Percentiles rank a stretch among this genome's conserved stretches.
Evolutionary conservation across 768 basidiomycete species (phyloP).

Genomic region (Zangia roseola): DNA sequence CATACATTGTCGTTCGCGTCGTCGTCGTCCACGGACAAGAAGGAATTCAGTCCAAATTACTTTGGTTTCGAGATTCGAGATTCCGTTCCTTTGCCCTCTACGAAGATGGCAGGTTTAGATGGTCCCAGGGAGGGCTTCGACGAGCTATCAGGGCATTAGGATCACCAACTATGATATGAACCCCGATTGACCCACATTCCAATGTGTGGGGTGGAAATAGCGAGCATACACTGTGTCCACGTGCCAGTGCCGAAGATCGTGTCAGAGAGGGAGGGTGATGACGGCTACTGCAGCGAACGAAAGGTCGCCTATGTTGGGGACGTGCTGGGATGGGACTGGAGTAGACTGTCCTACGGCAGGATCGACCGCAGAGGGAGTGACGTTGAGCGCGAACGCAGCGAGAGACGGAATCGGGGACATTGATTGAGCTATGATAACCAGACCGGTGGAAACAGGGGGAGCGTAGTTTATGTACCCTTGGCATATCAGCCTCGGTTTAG

Average conservation of each 20-base stretch:
- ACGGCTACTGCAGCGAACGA: too few relatives aligned
- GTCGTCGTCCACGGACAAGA: conserved; percentile 11
- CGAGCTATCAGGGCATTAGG: conserved; percentile 6
- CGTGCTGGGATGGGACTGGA: too few relatives aligned
- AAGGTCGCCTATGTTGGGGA: too few relatives aligned
- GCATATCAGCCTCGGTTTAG: conserved; percentile 5
- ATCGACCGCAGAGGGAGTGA: too few relatives aligned
- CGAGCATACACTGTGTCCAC: conserved; percentile 22
- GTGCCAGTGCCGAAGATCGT: not conserved
- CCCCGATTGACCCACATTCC: conserved; percentile 13
- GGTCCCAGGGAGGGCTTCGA: conserved; percentile 20
- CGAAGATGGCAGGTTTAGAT: conserved; percentile 17
- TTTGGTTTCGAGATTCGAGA: not conserved
- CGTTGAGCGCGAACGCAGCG: too few relatives aligned
- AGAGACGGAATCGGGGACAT: too few relatives aligned
- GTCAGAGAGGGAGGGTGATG: too few relatives aligned
- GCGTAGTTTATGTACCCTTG: conserved; percentile 3
- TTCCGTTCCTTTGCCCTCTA: conserved; percentile 16
- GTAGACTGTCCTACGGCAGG: too few relatives aligned
- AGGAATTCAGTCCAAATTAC: conserved; percentile 12
- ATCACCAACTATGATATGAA: not conserved
- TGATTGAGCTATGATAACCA: not conserved
- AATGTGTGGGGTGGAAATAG: conserved; percentile 22
- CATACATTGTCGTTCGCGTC: not conserved
- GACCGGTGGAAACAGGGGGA: not conserved